Percentiles rank a stretch among this genome's conserved stretches.
Conservation (phyloP, 129 eudicot genomes). For the Dittrichia graveolens region DNA sequence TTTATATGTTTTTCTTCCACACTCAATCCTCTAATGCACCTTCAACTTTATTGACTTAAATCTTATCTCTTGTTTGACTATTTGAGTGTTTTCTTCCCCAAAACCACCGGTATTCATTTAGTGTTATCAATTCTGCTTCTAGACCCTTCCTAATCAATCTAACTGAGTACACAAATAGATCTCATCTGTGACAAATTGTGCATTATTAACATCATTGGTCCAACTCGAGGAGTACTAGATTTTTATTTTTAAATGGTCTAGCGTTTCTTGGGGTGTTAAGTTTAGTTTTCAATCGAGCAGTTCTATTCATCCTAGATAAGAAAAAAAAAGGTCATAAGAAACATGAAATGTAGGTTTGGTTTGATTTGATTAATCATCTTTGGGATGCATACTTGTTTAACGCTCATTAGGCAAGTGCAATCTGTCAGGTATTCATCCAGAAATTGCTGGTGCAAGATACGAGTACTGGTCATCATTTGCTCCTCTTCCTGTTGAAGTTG, state of each 20-base stretch:
- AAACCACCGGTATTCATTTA: too few relatives aligned
- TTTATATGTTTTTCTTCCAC: neutral
- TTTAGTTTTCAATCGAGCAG: neutral
- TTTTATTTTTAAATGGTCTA: neutral
- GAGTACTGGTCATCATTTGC: conserved; percentile 79
- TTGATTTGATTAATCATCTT: neutral
- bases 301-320: neutral
- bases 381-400: neutral
- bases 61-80: too few relatives aligned
- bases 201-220: neutral
- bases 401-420: conserved; percentile 16
- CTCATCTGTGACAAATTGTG: neutral
- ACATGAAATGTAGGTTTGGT: neutral
- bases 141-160: too few relatives aligned
- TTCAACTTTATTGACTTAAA: too few relatives aligned
- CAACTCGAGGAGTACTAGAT: neutral
- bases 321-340: neutral
- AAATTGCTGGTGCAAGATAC: conserved; percentile 65
- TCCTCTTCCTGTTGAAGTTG: conserved; percentile 65
- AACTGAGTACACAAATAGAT: neutral
- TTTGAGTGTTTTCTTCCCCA: too few relatives aligned
- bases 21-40: too few relatives aligned
- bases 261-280: neutral
- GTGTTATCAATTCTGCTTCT: too few relatives aligned
- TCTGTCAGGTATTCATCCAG: conserved; percentile 70